Evolutionary conservation across 2,329 filamentous ascomycete species (phyloP), one percentile per base, ranked within the genome.

Genomic region (Biscogniauxia mediterranea): DNA sequence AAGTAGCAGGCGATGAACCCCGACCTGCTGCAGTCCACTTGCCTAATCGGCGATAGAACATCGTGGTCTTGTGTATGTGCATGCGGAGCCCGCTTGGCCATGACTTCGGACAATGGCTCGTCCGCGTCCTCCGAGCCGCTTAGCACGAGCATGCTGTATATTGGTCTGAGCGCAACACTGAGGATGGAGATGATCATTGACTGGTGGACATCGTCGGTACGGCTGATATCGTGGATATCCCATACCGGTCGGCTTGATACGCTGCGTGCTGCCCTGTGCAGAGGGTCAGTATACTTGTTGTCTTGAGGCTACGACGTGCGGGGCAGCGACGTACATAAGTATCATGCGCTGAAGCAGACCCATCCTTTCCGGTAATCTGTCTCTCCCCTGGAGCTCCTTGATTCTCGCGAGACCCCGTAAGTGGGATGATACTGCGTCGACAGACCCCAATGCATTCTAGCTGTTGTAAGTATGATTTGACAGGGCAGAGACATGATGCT

Each of bases 1-100:
- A 81, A 78, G 68, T 80, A 80, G 38, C 78, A 80, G 50, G 78
- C 77, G 58, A 80, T 78, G 68, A 80, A 80, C 58, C 77, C 78
- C 46, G 76, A 78, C 54, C 79, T 74, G 64, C 78, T 81, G 58
- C 74, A 64, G 60, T 74, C 72, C 26, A 74, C 70, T n/a, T 71
- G 69, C 62, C 62, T 61, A 32, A 69, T 58, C 19, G 66, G 63
- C 42, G 61, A 54, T 42, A 66, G 55, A 21, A 54, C 55, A 28
- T 64, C 65, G 56, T 60, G 61, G 52, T 64, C 59, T 52, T 55
- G 56, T 7, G 58, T 64, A 13, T 64, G 66, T 26, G 67, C 57
- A 42, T 66, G 64, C 50, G 68, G 66, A 7, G 66, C 68, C 54
- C 68, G 68, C 61, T 62, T 69, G 25, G 68, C 70, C 55, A 74